Evolutionary conservation across 495 filamentous ascomycete species (phyloP), one percentile per base, ranked within the genome.

Genomic region (Aspergillus panamensis): DNA sequence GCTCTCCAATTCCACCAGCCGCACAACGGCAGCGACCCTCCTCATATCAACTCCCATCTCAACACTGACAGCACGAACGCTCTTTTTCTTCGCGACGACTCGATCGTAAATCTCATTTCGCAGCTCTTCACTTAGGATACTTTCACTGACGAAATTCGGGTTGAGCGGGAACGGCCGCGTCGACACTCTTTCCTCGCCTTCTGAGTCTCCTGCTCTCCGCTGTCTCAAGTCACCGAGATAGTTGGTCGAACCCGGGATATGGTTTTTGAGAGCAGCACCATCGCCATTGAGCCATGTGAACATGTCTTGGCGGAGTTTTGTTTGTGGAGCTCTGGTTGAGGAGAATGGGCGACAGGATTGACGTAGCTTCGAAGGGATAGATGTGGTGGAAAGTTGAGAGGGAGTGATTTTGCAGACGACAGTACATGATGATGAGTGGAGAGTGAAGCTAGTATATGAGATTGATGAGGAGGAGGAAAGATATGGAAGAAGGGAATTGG

Each of bases 1-100:
- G 73, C 88, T 90, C 77, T 97, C 92, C 57, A 97, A 73, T 65
- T 88, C 85, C 69, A 92, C 94, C 66, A 98, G 75, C 58, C 94
- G 76, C 17, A 96, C 87, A 29, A 97, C 89, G 25, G 94, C 94
- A 8, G 84, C 95, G 19, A 98, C 88, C 53, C 94, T 82, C 61
- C 87, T 82, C 77, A 97, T 88, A 59, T 93, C 91, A 9, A 98
- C 87, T 14, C 82, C 81, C 49, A 89, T 75, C 57, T 87, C 79
- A 2, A 85, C 88, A 76, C 90, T 94, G 32, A 96, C 91, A 51
- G 79, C 81, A 59, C 89, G 85, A 47, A 97, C 76, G 58, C 85
- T 86, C 70, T 84, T 75, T 50, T 87, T 86, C 19, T 84, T 53
- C 37, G 66, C 68, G 62, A 86, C 81, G 25, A 96, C 83, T 45